A percentile compares a stretch with the other conserved stretches of the same genome.
phyloP scores from a whole-genome alignment of 2,329 filamentous ascomycete species.

The Fusarium sp. region DNA sequence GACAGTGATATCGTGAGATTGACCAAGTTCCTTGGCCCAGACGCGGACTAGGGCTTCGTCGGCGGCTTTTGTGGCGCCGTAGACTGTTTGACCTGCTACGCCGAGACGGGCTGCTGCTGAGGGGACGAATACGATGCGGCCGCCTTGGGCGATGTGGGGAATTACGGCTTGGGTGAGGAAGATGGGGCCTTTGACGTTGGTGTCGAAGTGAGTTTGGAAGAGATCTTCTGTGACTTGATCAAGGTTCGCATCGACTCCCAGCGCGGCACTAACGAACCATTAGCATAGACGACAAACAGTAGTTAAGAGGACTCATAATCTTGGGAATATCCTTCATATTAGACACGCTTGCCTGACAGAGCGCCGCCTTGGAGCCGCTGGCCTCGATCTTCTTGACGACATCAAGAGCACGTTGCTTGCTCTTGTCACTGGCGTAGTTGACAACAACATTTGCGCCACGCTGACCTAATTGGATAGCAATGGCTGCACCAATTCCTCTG shows the following conservation, averaged over 20 bases:
- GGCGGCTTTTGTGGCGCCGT: constrained; percentile 49
- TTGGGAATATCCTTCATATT: constrained; percentile 27
- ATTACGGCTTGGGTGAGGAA: constrained; percentile 47
- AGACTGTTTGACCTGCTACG: constrained; percentile 43
- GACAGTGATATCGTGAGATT: constrained; percentile 41
- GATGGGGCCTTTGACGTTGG: constrained; percentile 39
- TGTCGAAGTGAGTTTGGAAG: constrained; percentile 28
- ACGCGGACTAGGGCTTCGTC: constrained; percentile 42
- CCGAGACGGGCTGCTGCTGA: constrained; percentile 47
- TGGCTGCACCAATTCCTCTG: constrained; percentile 34
- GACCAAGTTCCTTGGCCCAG: constrained; percentile 48
- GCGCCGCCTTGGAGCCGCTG: constrained; percentile 21
- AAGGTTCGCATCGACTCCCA: constrained; percentile 27
- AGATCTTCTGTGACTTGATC: constrained; percentile 22
- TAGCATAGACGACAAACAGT: no score
- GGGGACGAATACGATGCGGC: constrained; percentile 49
- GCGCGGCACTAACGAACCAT: constrained; percentile 1
- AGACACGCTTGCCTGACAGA: constrained; percentile 29
- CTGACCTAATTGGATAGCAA: constrained; percentile 24
- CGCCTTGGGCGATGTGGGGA: constrained; percentile 43
- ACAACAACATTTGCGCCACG: constrained; percentile 37
- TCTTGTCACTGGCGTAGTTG: constrained; percentile 29
- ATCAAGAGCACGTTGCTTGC: constrained; percentile 25
- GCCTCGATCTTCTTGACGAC: constrained; percentile 27
- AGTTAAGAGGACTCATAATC: no score